Percentiles rank a stretch among this genome's conserved stretches.
Evolutionary conservation across 73 alveolate species (phyloP).

Genomic region (Paramecium caudatum): DNA sequence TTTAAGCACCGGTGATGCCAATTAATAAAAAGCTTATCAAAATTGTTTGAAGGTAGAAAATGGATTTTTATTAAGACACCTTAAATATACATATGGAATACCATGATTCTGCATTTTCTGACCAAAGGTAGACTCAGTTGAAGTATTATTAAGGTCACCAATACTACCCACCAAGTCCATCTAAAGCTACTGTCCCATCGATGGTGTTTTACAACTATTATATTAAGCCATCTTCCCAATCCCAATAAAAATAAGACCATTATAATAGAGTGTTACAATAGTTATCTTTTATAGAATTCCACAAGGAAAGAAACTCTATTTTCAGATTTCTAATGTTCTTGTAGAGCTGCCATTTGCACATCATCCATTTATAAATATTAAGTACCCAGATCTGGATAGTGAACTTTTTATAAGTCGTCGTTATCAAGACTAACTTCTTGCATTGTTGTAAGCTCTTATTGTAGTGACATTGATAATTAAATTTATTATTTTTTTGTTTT

Average conservation of each 20-base stretch:
- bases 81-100: not conserved
- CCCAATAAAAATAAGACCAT: not conserved
- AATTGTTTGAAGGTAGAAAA: not conserved
- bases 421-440: too few species aligned
- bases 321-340: too few species aligned
- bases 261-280: not conserved
- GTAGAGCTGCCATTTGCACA: too few species aligned
- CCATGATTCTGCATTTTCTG: not conserved
- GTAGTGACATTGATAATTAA: too few species aligned
- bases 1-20: not conserved
- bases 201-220: not conserved
- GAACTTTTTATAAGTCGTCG: too few species aligned
- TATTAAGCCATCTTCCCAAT: conserved; percentile 14
- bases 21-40: not conserved
- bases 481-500: too few species aligned
- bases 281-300: not conserved
- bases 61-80: not conserved
- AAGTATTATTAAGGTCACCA: not conserved
- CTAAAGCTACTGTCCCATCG: not conserved
- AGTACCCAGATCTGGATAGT: too few species aligned
- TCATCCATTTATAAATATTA: too few species aligned
- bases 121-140: not conserved
- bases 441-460: too few species aligned
- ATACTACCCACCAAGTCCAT: conserved; percentile 24
- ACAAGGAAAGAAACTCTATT: too few species aligned